Base-by-base conservation (phyloP, 441 rosid genomes). In the Bruguiera hainesii region DNA sequence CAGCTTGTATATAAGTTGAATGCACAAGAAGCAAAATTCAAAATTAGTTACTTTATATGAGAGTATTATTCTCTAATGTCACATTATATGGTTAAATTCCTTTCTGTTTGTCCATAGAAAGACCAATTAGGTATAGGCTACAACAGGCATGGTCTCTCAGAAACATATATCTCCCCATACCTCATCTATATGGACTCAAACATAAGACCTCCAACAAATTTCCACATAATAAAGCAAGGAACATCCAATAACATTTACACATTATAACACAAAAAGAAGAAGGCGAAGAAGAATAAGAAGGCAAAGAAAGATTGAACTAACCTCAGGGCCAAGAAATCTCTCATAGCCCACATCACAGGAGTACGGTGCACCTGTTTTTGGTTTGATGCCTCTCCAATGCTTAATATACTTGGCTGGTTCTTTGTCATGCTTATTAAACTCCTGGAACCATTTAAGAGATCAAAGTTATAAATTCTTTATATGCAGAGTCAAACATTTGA, bases 301-400 rank as follows among this genome's bases (percentile, higher is more conserved):
- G 28, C 50, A 70, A 52, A 25, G 23, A 64, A 61, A 31, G 57
- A 65, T 39, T 37, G 71, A 65, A 77, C 87, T 77, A 73, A 92
- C 99, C 98, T 95, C 99, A 37, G 99, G 98, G 69, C 98, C 98
- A 65, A 95, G 88, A 79, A 95, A 95, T 62, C 99, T 87, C 77
- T 95, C 99, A 70, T 92, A 95, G 77, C 99, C 98, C 65, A 92
- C 75, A 68, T 92, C 99, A 78, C 99, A 95, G 39, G 98, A 76
- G 82, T 89, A 95, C 42, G 99, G 99, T 35, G 96, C 98, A 76
- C 97, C 99, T 16, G 98, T 95, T 87, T 89, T 95, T 66, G 96
- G 96, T 83, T 93, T 95, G 61, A 87, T 87, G 59, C 99, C 98
- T 80, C 82, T 85, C 95, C 96, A 92, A 31, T 90, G 99, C 84